These are phyloP conservation scores for Cystofilobasidium capitatum DNA, from an alignment of 768 basidiomycete genomes.

Conservation along the genomic window DNA sequence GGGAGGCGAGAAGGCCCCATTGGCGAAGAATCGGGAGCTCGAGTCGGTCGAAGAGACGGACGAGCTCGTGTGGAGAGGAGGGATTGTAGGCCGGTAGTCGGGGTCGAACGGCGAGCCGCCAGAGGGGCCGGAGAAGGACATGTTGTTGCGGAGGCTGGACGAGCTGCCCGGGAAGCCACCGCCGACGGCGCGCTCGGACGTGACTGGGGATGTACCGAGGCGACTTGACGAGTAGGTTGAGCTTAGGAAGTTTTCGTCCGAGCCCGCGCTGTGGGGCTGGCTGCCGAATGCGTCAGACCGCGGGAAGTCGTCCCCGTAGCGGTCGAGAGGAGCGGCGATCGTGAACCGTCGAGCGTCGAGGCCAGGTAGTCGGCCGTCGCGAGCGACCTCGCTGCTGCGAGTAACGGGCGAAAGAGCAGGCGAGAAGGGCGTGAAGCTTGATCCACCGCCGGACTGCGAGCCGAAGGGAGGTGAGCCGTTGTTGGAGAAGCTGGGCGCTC, in stretches of 20 bases:
- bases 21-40: conserved; percentile 8
- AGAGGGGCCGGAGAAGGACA: not conserved
- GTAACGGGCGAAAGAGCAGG: not conserved
- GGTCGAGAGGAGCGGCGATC: not conserved
- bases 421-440: not conserved
- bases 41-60: conserved; percentile 15
- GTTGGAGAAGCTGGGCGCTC: not conserved
- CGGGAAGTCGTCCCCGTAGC: not conserved
- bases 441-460: not conserved
- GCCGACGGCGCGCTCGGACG: not conserved
- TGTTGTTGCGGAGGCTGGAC: conserved; percentile 1
- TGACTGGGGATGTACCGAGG: conserved; percentile 6
- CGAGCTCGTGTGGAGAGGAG: conserved; percentile 16
- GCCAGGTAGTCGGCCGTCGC: not conserved
- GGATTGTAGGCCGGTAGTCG: conserved; percentile 16
- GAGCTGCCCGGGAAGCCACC: not conserved
- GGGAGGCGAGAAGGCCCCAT: conserved; percentile 17
- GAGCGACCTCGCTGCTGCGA: not conserved
- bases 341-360: conserved; percentile 1
- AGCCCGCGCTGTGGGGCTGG: not conserved
- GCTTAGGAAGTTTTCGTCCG: not conserved
- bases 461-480: conserved; percentile 7
- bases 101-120: conserved; percentile 22
- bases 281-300: not conserved
- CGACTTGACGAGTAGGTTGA: conserved; percentile 2